Base-by-base conservation (phyloP, 2,329 filamentous ascomycete species). In the Sporothrix curviconia region DNA sequence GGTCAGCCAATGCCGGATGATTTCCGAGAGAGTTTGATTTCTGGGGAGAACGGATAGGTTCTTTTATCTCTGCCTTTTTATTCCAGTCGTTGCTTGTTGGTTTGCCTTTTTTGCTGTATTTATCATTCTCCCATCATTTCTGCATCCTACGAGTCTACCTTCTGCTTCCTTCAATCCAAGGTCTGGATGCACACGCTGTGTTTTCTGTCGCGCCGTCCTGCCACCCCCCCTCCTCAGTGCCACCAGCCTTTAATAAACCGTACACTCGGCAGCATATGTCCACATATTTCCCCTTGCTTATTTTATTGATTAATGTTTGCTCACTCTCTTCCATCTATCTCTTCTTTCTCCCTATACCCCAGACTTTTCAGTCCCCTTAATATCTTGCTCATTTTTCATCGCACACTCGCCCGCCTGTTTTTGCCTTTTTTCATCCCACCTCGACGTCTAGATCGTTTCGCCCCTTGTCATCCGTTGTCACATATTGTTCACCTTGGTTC, bases 21-120 rank as follows among this genome's bases (percentile, higher is more conserved):
- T 54, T 50, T 56, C 40, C 58, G 39, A 49, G 49, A 53, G 22
- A 43, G 36, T 32, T 44, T 55, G 49, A 56, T 54, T 44, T 47
- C 19, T 32, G 49, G 47, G 36, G 40, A 54, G 47, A 52, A 15
- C 43, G 24, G n/a, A 34, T 46, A 50, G 40, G 19, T 36, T 44
- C 25, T 24, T 14, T 40, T n/a, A n/a, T n/a, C n/a, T n/a, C 17
- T 34, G 15, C 12, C 43, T 22, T 51, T 12, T 12, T 36, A 14
- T 19, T 37, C 30, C 37, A 8, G 4, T 37, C 14, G 7, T n/a
- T 14, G 15, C 7, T 7, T 24, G 14, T n/a, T n/a, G 12, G 3
- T 22, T 24, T 19, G 6, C 11, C 19, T 17, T 7, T 46, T 22
- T 37, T 11, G 34, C 32, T 5, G 15, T 37, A 15, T 40, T 36